Conservation (phyloP, 169 alveolate species). For the Fabrea salina region DNA sequence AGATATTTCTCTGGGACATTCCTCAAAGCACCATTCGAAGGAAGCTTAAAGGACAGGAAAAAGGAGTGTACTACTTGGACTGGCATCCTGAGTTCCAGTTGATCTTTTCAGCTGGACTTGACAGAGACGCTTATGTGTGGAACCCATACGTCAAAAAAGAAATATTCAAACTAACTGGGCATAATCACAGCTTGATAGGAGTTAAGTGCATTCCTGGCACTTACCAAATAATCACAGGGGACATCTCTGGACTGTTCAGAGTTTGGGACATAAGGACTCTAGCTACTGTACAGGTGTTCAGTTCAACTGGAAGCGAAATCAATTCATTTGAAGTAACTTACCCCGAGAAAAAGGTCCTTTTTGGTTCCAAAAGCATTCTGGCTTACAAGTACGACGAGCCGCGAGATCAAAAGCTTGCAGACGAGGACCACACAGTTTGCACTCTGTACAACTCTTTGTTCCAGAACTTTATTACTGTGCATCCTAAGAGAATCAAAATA, state of each 20-base stretch:
- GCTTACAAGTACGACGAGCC: constrained; percentile 84
- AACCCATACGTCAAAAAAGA: constrained; percentile 74
- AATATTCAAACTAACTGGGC: constrained; percentile 75
- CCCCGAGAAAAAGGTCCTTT: constrained; percentile 65
- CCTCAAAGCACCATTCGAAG: constrained; percentile 40
- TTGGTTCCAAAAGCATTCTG: constrained; percentile 73
- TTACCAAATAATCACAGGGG: constrained; percentile 78
- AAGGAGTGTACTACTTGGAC: constrained; percentile 69
- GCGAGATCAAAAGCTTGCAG: constrained; percentile 64
- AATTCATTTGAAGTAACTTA: constrained; percentile 58
- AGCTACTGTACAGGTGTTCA: constrained; percentile 69
- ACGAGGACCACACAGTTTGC: constrained; percentile 59
- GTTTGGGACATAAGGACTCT: constrained; percentile 83
- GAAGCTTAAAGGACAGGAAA: constrained; percentile 60
- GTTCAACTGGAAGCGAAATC: constrained; percentile 64
- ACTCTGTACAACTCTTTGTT: constrained; percentile 71
- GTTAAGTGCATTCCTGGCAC: constrained; percentile 72
- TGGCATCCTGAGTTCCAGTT: constrained; percentile 65
- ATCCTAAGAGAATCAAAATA: constrained; percentile 76
- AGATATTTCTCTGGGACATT: constrained; percentile 54
- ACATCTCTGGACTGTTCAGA: constrained; percentile 82
- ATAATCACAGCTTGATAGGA: constrained; percentile 77
- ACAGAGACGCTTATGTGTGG: constrained; percentile 76
- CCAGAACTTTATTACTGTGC: constrained; percentile 73
- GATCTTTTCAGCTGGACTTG: constrained; percentile 73